Evolutionary conservation across 176 grass and related monocot species (phyloP).

Genomic region (Oryza meyeriana): DNA sequence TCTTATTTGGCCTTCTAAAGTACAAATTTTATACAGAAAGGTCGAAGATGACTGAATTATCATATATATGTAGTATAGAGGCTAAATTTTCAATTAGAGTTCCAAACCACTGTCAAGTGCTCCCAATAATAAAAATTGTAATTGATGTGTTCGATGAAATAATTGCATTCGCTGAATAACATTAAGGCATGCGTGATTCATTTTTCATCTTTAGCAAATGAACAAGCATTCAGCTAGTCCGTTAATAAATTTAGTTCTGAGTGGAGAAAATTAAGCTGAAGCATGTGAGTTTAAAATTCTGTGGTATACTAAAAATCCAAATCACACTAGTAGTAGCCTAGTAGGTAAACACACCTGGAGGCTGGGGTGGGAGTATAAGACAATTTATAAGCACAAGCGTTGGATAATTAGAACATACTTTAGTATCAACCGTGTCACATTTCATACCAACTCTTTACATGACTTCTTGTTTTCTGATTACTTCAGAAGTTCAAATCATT

Average conservation of each 20-base stretch:
- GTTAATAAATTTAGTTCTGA: background rate
- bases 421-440: background rate
- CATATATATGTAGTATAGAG: too few relatives aligned
- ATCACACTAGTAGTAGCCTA: background rate
- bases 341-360: background rate
- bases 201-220: background rate
- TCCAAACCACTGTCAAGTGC: too few relatives aligned
- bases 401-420: background rate
- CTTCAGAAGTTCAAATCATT: slow-evolving; percentile 55
- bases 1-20: too few relatives aligned
- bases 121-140: too few relatives aligned
- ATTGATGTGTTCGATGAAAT: background rate
- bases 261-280: background rate
- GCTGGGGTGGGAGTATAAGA: background rate
- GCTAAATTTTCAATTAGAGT: too few relatives aligned
- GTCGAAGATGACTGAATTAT: too few relatives aligned
- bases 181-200: background rate
- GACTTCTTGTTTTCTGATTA: background rate
- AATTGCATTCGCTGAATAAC: background rate
- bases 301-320: background rate
- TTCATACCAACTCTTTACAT: slow-evolving; percentile 18
- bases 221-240: background rate
- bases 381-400: background rate
- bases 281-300: background rate
- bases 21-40: too few relatives aligned